A percentile compares a stretch with the other conserved stretches of the same genome.
Conservation (phyloP, 1,284 basidiomycete species). For the Somion occarium region DNA sequence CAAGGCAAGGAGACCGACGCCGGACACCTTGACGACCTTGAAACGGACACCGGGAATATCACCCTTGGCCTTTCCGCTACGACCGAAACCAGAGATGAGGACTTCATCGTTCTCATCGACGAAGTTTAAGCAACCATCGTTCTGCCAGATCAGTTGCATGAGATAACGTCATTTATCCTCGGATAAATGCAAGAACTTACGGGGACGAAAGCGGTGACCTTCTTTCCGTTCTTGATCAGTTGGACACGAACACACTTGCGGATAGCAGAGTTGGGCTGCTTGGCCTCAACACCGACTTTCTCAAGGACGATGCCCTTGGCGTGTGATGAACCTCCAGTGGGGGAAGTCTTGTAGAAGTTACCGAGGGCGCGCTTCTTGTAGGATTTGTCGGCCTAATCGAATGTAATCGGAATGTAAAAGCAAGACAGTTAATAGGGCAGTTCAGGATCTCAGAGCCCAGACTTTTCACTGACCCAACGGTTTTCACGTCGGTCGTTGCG, state of each 20-base stretch:
- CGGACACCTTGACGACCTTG: slow-evolving; percentile 99
- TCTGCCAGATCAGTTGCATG: slow-evolving; percentile 43
- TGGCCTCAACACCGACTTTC: slow-evolving; percentile 94
- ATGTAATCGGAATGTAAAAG: slow-evolving; percentile 7
- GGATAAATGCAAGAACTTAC: slow-evolving; percentile 25
- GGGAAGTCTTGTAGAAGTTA: slow-evolving; percentile 99
- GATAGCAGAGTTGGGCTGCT: slow-evolving; percentile 99
- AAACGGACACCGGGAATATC: slow-evolving; percentile 97
- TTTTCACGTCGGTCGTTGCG: slow-evolving; percentile 92
- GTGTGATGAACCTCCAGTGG: slow-evolving; percentile 98
- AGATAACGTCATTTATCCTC: slow-evolving; percentile 1
- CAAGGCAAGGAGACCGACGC: slow-evolving; percentile 94
- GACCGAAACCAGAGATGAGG: slow-evolving; percentile 99
- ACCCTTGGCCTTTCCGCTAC: slow-evolving; percentile 98
- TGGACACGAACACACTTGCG: slow-evolving; percentile 99
- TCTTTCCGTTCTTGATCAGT: slow-evolving; percentile 99
- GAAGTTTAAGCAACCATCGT: slow-evolving; percentile 99
- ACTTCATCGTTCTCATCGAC: slow-evolving; percentile 99
- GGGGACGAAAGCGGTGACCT: slow-evolving; percentile 88
- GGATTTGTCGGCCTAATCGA: slow-evolving; percentile 84
- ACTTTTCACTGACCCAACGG: slow-evolving; percentile 79
- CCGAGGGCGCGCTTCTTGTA: slow-evolving; percentile 99
- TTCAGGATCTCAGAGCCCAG: no score
- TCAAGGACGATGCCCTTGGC: slow-evolving; percentile 99
- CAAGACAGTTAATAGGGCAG: not conserved